These are phyloP conservation scores for Quercus tomentella DNA, from an alignment of 331 rosid species.

Conservation along the genomic window DNA sequence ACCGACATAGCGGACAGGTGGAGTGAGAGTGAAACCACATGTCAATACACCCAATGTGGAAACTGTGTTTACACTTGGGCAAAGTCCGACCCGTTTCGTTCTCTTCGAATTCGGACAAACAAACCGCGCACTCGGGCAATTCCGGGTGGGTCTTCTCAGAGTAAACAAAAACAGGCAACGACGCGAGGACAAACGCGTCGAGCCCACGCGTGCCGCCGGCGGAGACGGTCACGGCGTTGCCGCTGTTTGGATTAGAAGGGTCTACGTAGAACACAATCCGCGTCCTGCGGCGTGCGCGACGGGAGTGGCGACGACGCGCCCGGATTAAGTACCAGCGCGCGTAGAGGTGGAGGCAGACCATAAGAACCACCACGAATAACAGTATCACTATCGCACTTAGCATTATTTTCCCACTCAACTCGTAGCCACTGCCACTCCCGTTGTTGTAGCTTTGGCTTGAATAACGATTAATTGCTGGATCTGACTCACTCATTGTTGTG, in stretches of 20 bases:
- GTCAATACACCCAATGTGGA: constrained; percentile 76
- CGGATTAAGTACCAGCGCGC: constrained; percentile 79
- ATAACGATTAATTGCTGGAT: fast-evolving
- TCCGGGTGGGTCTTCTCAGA: constrained; percentile 28
- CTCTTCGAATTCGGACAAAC: constrained; percentile 71
- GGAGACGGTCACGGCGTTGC: background rate
- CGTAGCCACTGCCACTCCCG: constrained; percentile 15
- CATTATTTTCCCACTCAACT: constrained; percentile 67
- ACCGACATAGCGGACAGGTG: constrained; percentile 79
- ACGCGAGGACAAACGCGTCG: constrained; percentile 36
- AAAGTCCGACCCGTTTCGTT: constrained; percentile 63
- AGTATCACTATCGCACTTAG: constrained; percentile 54
- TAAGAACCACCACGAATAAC: constrained; percentile 61
- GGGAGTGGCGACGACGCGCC: constrained; percentile 50
- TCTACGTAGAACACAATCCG: constrained; percentile 44
- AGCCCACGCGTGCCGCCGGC: constrained; percentile 39
- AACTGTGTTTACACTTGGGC: constrained; percentile 65
- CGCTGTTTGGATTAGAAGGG: background rate
- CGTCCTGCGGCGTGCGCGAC: constrained; percentile 18
- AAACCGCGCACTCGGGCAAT: constrained; percentile 64
- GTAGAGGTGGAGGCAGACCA: constrained; percentile 68
- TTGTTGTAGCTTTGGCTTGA: fast-evolving
- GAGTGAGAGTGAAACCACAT: constrained; percentile 85
- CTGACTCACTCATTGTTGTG: background rate
- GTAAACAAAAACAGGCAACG: constrained; percentile 60